Evolutionary conservation across 345 rosid species (phyloP).

Genomic region (Adansonia digitata): DNA sequence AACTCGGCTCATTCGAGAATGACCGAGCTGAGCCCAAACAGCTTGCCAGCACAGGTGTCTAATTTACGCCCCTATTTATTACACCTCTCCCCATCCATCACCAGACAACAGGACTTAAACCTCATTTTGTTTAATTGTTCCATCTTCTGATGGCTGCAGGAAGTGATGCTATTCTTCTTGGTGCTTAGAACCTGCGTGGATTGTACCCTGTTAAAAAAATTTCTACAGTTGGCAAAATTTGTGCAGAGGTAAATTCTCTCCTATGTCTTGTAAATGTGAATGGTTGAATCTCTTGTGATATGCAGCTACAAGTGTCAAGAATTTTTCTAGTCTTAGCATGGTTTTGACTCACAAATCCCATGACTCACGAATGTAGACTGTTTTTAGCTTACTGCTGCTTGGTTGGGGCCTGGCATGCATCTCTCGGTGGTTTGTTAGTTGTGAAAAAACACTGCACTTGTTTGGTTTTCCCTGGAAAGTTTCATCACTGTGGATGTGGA

Average conservation of each 20-base stretch:
- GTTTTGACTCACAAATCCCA: not conserved
- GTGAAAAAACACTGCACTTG: not conserved
- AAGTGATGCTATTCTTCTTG: conserved; percentile 97
- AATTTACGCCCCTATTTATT: too few relatives aligned
- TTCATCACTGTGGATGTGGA: not conserved
- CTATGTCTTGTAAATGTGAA: not conserved
- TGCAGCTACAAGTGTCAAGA: not conserved
- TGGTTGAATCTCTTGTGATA: not conserved
- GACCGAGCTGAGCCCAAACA: too few relatives aligned
- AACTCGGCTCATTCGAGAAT: too few relatives aligned
- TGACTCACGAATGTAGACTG: not conserved
- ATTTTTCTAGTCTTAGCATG: not conserved
- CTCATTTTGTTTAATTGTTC: not conserved
- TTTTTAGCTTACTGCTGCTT: not conserved
- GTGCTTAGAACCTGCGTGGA: conserved; percentile 96
- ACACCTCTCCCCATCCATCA: not conserved
- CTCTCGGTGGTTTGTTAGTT: not conserved
- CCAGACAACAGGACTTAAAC: not conserved
- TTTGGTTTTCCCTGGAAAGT: not conserved
- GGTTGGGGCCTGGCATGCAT: not conserved
- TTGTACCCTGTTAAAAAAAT: conserved; percentile 87
- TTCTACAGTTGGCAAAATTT: conserved; percentile 82
- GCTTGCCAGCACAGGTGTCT: too few relatives aligned
- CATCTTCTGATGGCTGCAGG: conserved; percentile 39
- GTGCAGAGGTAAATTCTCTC: conserved; percentile 63